Percentiles rank a stretch among this genome's conserved stretches.
phyloP scores from a whole-genome alignment of 768 basidiomycete species.

The Russula olivacea region DNA sequence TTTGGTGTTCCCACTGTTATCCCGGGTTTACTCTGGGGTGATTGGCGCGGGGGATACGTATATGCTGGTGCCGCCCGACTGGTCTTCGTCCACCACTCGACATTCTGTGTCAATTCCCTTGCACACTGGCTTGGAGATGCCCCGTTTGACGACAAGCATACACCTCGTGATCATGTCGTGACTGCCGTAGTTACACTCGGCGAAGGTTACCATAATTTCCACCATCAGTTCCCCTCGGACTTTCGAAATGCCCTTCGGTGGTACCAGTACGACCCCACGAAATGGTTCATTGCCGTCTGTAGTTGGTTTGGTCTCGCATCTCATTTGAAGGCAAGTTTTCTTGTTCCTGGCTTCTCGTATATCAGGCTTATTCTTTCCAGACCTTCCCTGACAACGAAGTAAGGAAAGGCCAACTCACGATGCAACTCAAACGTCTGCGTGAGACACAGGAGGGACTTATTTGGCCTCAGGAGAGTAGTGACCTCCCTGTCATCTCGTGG shows the following conservation, averaged over 20 bases:
- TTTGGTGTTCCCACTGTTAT: conserved; percentile 70
- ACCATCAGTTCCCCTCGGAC: conserved; percentile 96
- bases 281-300: conserved; percentile 79
- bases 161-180: conserved; percentile 82
- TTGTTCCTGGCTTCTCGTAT: not conserved
- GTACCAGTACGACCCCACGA: conserved; percentile 91
- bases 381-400: conserved; percentile 66
- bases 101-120: conserved; percentile 94
- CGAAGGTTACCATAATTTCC: conserved; percentile 98
- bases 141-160: conserved; percentile 93
- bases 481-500: conserved; percentile 81
- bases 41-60: conserved; percentile 79
- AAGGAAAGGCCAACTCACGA: conserved; percentile 85
- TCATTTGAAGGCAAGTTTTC: conserved; percentile 45
- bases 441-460: conserved; percentile 66
- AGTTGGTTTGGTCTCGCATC: conserved; percentile 50
- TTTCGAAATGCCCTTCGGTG: conserved; percentile 94
- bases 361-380: conserved; percentile 22
- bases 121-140: conserved; percentile 94
- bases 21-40: conserved; percentile 78
- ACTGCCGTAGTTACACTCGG: conserved; percentile 90
- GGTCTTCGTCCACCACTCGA: conserved; percentile 88
- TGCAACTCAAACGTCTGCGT: conserved; percentile 86
- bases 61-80: conserved; percentile 78
- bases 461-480: conserved; percentile 74